Conservation (phyloP, 768 basidiomycete species). For the Suillus sp. region DNA sequence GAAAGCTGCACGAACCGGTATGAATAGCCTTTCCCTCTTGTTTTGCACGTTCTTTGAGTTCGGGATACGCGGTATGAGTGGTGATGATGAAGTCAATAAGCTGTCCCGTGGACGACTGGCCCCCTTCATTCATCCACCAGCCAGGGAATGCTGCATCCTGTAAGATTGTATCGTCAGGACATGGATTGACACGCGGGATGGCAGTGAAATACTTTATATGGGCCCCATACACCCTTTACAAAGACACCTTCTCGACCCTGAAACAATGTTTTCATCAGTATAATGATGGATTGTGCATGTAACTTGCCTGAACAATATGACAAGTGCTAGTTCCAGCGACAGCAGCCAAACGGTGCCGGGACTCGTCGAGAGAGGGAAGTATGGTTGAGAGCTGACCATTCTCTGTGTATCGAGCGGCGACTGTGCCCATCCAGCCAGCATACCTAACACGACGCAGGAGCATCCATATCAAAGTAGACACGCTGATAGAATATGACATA, state of each 20-base stretch:
- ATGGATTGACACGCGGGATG: neutral
- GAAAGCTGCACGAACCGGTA: slow-evolving; percentile 39
- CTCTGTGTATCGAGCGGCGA: slow-evolving; percentile 75
- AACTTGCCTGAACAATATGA: slow-evolving; percentile 83
- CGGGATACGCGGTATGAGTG: slow-evolving; percentile 83
- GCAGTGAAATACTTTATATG: slow-evolving; percentile 60
- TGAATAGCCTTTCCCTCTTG: slow-evolving; percentile 62
- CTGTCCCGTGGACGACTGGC: slow-evolving; percentile 95
- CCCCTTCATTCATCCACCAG: slow-evolving; percentile 99
- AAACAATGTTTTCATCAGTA: neutral
- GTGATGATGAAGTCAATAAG: slow-evolving; percentile 94
- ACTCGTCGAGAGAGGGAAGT: slow-evolving; percentile 71
- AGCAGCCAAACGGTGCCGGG: slow-evolving; percentile 80
- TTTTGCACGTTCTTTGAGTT: slow-evolving; percentile 65
- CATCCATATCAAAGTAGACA: slow-evolving; percentile 4
- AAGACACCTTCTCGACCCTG: slow-evolving; percentile 83
- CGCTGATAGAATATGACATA: slow-evolving; percentile 37
- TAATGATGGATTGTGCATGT: neutral
- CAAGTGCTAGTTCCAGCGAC: slow-evolving; percentile 98
- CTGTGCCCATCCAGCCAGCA: slow-evolving; percentile 97
- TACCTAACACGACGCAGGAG: slow-evolving; percentile 49
- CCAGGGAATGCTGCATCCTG: slow-evolving; percentile 88
- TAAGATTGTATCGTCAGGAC: slow-evolving; percentile 11
- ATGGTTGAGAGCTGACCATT: slow-evolving; percentile 51
- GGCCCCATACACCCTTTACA: slow-evolving; percentile 92